Evolutionary conservation across 2,329 filamentous ascomycete genomes (phyloP).

Genomic region (Cryphonectria naterciae): DNA sequence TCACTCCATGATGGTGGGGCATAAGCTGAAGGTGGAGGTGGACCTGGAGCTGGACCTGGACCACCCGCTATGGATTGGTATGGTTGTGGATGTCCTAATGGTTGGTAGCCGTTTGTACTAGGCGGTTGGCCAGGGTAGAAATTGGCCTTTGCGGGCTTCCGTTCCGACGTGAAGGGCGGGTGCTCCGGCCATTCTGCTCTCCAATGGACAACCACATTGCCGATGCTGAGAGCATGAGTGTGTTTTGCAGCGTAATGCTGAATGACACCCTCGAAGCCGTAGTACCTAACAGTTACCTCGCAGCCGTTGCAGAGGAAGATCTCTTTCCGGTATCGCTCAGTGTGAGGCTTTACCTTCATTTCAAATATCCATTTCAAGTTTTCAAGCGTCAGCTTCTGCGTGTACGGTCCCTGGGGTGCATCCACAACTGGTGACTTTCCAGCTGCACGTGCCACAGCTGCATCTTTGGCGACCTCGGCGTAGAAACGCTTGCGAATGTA

Average conservation of each 20-base stretch:
- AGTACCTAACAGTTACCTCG: slow-evolving; percentile 66
- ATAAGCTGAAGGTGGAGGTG: slow-evolving; percentile 38
- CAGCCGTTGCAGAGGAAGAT: slow-evolving; percentile 77
- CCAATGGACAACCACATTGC: slow-evolving; percentile 78
- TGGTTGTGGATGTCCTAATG: slow-evolving; percentile 24
- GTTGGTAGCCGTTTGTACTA: slow-evolving; percentile 28
- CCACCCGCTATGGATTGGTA: slow-evolving; percentile 33
- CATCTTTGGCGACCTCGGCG: slow-evolving; percentile 58
- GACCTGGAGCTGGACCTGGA: slow-evolving; percentile 31
- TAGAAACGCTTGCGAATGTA: slow-evolving; percentile 71
- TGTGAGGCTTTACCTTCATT: slow-evolving; percentile 72
- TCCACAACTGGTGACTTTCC: slow-evolving; percentile 51
- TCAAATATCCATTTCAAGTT: slow-evolving; percentile 89
- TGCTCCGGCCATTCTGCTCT: slow-evolving; percentile 78
- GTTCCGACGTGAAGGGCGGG: slow-evolving; percentile 71
- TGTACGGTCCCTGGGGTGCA: slow-evolving; percentile 56
- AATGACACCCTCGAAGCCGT: slow-evolving; percentile 77
- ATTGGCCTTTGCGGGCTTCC: slow-evolving; percentile 43
- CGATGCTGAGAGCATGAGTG: slow-evolving; percentile 69
- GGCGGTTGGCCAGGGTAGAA: slow-evolving; percentile 23
- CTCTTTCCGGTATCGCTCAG: slow-evolving; percentile 69
- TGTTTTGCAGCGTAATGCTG: slow-evolving; percentile 87
- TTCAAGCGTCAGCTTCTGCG: slow-evolving; percentile 71
- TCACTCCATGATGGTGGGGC: slow-evolving; percentile 39
- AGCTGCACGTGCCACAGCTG: slow-evolving; percentile 49